Evolutionary conservation across 306 rosid species (phyloP), one percentile per base, ranked within the genome.

Genomic region (Luffa aegyptiaca): DNA sequence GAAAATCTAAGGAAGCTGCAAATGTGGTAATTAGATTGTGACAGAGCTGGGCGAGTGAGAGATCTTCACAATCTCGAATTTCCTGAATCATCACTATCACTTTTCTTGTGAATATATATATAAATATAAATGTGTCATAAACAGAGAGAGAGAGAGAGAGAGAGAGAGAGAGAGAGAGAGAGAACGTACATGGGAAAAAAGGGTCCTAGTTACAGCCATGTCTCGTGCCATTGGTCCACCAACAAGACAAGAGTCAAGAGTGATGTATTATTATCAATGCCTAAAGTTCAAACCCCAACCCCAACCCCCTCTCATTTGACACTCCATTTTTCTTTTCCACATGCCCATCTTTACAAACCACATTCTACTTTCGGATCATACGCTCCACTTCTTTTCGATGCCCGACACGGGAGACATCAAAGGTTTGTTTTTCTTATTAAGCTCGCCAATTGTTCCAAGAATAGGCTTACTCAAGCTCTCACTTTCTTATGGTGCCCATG

Each of bases 161-260:
- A 37, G 18, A 17, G 74, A 68, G 13, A 66, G 31, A 41, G 31
- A 39, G 51, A 68, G 5, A 33, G 51, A 68, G 17, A 37, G 18
- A 17, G 74, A 68, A 37, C 2, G 51, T 68, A 41, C 48, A 68
- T 37, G 46, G 44, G 53, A 42, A 11, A n/a, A n/a, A 45, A 44
- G 75, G 53, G 74, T 39, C 75, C 75, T 42, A 69, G 17, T 20
- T 44, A 18, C 75, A 69, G 55, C 18, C 36, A 44, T 69, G 75
- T 20, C 75, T 41, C 75, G 55, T 69, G 75, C 17, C 53, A 41
- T 69, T 69, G 75, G 75, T 69, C 75, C 75, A 69, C 75, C 51
- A 44, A 64, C 26, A 20, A 68, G 7, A 68, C 49, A 68, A 7
- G 66, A 61, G 2, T 61, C 49, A 68, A 7, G 66, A 61, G 2